These are phyloP conservation scores for Lasiodiplodia theobromae DNA, from an alignment of 2,329 filamentous ascomycete species.

Conservation along the genomic window DNA sequence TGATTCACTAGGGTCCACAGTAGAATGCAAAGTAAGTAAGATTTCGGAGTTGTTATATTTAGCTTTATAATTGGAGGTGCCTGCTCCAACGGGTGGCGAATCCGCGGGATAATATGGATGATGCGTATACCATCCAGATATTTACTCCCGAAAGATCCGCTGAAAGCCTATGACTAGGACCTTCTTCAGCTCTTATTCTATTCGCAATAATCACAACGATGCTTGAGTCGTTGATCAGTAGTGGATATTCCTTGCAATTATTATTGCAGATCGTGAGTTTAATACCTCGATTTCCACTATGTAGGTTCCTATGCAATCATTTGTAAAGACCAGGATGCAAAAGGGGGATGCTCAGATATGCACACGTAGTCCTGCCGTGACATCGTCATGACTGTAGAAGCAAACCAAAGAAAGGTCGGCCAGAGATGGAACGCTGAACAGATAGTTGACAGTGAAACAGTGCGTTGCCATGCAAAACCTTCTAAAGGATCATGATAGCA, in stretches of 20 bases:
- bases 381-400: background rate
- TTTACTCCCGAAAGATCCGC: no score
- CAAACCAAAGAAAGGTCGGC: background rate
- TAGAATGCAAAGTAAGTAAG: no score
- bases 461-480: background rate
- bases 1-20: no score
- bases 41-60: no score
- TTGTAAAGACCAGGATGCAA: background rate
- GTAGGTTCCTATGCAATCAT: background rate
- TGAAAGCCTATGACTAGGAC: no score
- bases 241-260: background rate
- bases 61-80: no score
- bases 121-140: no score
- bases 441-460: background rate
- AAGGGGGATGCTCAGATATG: background rate
- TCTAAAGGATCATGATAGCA: background rate
- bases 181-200: no score
- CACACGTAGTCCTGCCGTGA: background rate
- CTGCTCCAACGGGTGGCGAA: no score
- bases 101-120: no score
- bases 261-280: background rate
- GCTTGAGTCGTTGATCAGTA: background rate
- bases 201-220: background rate
- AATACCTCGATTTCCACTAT: background rate
- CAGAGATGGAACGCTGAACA: background rate